Base-by-base conservation (phyloP, 441 rosid genomes). In the Adansonia gregorii region DNA sequence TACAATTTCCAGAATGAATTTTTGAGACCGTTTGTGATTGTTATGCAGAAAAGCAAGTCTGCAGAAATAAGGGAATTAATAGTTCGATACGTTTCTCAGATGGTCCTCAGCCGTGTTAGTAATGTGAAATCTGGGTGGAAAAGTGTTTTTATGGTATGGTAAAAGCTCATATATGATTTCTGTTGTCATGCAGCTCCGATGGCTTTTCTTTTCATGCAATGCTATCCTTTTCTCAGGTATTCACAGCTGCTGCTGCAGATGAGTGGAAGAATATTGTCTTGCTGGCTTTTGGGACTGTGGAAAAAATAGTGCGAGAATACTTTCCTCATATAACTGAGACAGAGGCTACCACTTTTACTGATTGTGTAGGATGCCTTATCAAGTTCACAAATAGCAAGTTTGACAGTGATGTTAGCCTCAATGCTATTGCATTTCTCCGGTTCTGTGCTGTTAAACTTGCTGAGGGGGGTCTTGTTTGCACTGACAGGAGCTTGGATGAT, bases 121-220 rank as follows among this genome's bases (percentile, higher is more conserved):
- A 91, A 93, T 80, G 99, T 96, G 79, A 96, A 94, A 86, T 96
- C 99, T 82, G 99, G 99, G 49, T 96, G 98, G 98, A 96, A 93
- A 88, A 96, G 98, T 84, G 98, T 96, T 80, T 96, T 96, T 82
- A 84, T 86, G 98, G 99, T 96, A 94, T 49, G 90, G 79, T 72
- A 60, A 65, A 20, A 46, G 7, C 45, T 68, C 58, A 3, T 60
- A 73, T 19, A 60, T 71, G 46, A 20, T 63, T 41, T 65, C 45
- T 59, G 5, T n/a, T 65, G 45, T 27, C 64, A 31, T 73, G 17
- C 51, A 10, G 72, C 41, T 72, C 19, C 8, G 6, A 56, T 60
- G 14, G 66, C 63, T 24, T 70, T 39, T n/a, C 31, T 74, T 73
- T 83, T 81, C 76, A 85, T 69, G 35, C 24, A 22, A 52, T 81